Evolutionary conservation across 495 filamentous ascomycete genomes (phyloP), one percentile per base, ranked within the genome.

Genomic region (Neurospora sp.): DNA sequence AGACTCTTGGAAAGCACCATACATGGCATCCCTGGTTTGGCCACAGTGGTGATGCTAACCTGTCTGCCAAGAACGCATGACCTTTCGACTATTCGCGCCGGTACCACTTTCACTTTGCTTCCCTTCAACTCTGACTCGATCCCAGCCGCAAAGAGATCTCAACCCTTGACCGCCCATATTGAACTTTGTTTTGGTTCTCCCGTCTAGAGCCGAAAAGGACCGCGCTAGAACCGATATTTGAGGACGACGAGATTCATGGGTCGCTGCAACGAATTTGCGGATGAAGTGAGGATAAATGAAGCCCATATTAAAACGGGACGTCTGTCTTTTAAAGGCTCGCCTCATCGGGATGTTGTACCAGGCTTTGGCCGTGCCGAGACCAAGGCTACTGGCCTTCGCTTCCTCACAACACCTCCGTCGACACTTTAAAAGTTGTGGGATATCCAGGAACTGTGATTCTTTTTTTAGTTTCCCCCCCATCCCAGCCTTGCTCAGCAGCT

Each of bases 271-370:
- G 77, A 84, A 85, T 84, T 83, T 85, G 76, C 83, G 83, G 83
- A 76, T 84, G 83, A 85, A 85, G 82, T 81, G 77, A 78, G 78
- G 80, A 83, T 85, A 85, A 83, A 85, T 84, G 81, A 84, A 78
- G 74, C 77, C 78, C 73, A 81, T 79, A 85, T 85, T 85, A 81
- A 82, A 73, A 73, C 71, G 78, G 81, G 76, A 78, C 76, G 73
- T 75, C 73, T 73, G 79, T 73, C 72, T 80, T 77, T 79, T 80
- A 79, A 71, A 72, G 73, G 71, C 53, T 75, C 73, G 75, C 76
- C 73, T 74, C 72, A 70, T 69, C 72, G 69, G 69, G 74, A 71
- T 69, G 73, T 76, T 69, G 68, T 70, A 37, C 70, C 73, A 68
- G 72, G 42, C 39, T 74, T 71, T 69, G 39, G 41, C 71, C 71